phyloP scores from a whole-genome alignment of 306 rosid genomes.

The Pyrus betulifolia region DNA sequence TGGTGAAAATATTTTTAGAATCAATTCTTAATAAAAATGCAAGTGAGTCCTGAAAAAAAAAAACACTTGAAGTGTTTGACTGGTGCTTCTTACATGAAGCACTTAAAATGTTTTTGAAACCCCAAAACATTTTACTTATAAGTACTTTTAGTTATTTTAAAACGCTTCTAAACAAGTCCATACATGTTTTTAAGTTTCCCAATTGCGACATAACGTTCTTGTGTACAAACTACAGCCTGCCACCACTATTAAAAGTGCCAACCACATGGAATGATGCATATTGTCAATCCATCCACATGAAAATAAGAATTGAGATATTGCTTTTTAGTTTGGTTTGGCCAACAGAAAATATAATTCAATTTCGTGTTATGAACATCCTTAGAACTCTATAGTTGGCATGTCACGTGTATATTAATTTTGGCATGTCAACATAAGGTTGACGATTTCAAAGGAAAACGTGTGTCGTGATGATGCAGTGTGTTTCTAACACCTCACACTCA shows the following conservation, averaged over 20 bases:
- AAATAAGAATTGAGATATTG: neutral
- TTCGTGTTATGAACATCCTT: neutral
- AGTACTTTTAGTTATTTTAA: no score
- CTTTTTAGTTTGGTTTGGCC: neutral
- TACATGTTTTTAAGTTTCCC: no score
- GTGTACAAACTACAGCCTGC: neutral
- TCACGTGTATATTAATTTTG: neutral
- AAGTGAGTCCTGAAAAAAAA: no score
- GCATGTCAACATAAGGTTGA: neutral
- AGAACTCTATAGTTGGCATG: neutral
- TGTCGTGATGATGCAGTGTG: neutral
- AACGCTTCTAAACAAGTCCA: fast-evolving
- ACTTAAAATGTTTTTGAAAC: no score
- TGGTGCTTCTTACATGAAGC: fast-evolving
- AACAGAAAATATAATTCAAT: neutral
- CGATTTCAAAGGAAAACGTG: neutral
- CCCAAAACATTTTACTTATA: no score
- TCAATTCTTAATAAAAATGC: no score
- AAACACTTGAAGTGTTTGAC: no score
- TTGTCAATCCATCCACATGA: neutral
- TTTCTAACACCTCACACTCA: neutral
- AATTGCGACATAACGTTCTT: no score
- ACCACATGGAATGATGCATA: neutral
- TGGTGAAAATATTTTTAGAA: no score
- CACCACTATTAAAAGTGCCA: neutral